Evolutionary conservation across 2,329 filamentous ascomycete genomes (phyloP).

Genomic region (Diaporthe vaccinii): DNA sequence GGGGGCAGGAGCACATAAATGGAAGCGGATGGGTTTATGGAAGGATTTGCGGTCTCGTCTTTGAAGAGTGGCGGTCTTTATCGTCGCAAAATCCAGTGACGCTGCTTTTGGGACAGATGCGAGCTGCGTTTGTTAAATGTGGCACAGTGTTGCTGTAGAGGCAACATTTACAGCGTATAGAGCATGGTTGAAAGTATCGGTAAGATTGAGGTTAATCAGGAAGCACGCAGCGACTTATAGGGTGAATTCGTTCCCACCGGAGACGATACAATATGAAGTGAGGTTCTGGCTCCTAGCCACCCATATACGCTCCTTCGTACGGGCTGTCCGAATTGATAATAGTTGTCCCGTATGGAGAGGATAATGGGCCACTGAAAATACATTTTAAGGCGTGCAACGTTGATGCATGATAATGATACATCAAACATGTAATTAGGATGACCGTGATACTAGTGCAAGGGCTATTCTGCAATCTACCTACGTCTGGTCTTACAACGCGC

Average conservation of each 20-base stretch:
- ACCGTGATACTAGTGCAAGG: no score
- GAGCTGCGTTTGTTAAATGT: neutral
- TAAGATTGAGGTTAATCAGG: neutral
- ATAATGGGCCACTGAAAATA: no score
- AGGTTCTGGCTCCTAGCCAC: neutral
- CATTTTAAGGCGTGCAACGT: no score
- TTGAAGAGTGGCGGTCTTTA: neutral
- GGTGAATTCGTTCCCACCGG: no score
- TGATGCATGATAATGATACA: no score
- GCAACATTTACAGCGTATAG: neutral
- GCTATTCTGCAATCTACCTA: no score
- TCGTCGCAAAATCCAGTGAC: neutral
- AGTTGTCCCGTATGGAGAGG: no score
- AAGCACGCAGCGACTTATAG: neutral
- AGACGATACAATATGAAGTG: neutral
- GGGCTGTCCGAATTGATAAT: no score
- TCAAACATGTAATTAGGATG: no score
- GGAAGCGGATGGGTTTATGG: neutral
- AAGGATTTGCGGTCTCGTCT: neutral
- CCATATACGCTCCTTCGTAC: no score
- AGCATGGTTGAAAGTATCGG: neutral
- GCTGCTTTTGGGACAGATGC: neutral
- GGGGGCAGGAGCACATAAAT: neutral
- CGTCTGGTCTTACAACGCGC: no score
- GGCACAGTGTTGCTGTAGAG: fast-evolving